These are phyloP conservation scores for Globisporangium canariense DNA, from an alignment of 352 stramenopile species.

Conservation along the genomic window DNA sequence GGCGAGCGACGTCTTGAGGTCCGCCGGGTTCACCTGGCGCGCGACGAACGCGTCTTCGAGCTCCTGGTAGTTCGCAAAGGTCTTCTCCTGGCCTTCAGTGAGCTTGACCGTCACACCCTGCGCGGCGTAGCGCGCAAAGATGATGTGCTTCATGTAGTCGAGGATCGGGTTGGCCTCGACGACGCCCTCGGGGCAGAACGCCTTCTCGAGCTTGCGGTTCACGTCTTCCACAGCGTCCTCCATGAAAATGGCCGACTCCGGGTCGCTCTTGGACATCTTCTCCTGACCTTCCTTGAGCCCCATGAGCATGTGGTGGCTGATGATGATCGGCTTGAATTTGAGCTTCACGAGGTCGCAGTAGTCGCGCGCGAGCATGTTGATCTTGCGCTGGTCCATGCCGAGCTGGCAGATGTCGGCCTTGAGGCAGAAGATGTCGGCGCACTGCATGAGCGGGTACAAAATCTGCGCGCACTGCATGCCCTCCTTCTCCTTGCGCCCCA, in stretches of 20 bases:
- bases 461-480: slow-evolving; percentile 94
- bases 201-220: slow-evolving; percentile 98
- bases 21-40: slow-evolving; percentile 88
- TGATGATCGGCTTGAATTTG: slow-evolving; percentile 94
- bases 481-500: slow-evolving; percentile 92
- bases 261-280: slow-evolving; percentile 99
- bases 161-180: slow-evolving; percentile 94
- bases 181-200: slow-evolving; percentile 92
- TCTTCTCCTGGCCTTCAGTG: slow-evolving; percentile 48
- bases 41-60: slow-evolving; percentile 90
- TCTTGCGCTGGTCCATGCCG: slow-evolving; percentile 99
- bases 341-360: slow-evolving; percentile 97
- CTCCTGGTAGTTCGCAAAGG: slow-evolving; percentile 88
- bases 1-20: slow-evolving; percentile 93
- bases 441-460: slow-evolving; percentile 98
- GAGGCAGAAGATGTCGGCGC: slow-evolving; percentile 99
- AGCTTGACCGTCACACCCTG: slow-evolving; percentile 53
- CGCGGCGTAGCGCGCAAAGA: slow-evolving; percentile 82
- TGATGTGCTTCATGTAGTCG: slow-evolving; percentile 98
- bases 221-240: slow-evolving; percentile 94
- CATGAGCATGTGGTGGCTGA: slow-evolving; percentile 99
- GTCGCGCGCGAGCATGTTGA: slow-evolving; percentile 97
- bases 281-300: slow-evolving; percentile 98
- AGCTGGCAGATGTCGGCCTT: slow-evolving; percentile 99
- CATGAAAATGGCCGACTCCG: slow-evolving; percentile 99